Evolutionary conservation across 345 rosid genomes (phyloP).

Genomic region (Citrus glauca): DNA sequence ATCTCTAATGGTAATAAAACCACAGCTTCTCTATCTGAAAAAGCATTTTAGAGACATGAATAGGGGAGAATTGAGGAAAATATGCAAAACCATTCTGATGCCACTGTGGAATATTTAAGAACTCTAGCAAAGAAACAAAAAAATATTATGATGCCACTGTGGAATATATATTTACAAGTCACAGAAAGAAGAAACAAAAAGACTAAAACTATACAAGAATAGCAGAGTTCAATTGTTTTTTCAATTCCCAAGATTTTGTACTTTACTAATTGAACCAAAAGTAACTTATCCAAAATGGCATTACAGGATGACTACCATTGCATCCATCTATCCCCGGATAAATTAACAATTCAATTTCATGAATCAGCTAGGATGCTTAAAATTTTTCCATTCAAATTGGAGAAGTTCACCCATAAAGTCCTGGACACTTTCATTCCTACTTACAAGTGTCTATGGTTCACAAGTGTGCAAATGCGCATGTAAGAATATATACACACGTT

Average conservation of each 20-base stretch:
- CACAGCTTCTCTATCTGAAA: not conserved
- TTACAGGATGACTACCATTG: not conserved
- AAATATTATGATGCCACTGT: not conserved
- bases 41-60: not conserved
- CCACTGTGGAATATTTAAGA: not conserved
- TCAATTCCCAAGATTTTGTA: not conserved
- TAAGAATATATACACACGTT: not conserved
- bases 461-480: not conserved
- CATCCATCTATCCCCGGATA: not conserved
- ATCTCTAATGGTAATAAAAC: not conserved
- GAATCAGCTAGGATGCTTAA: not conserved
- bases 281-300: not conserved
- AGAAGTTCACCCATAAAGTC: not conserved
- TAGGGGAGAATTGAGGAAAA: slow-evolving; percentile 2
- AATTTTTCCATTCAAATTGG: not conserved
- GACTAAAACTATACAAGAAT: not conserved
- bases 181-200: not conserved
- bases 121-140: too few species aligned
- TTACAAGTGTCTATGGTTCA: not conserved
- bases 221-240: not conserved
- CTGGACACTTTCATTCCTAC: not conserved
- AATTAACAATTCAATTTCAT: not conserved
- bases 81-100: not conserved
- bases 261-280: not conserved
- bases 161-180: not conserved